Evolutionary conservation across 345 rosid species (phyloP).

Genomic region (Gossypium herbaceum): DNA sequence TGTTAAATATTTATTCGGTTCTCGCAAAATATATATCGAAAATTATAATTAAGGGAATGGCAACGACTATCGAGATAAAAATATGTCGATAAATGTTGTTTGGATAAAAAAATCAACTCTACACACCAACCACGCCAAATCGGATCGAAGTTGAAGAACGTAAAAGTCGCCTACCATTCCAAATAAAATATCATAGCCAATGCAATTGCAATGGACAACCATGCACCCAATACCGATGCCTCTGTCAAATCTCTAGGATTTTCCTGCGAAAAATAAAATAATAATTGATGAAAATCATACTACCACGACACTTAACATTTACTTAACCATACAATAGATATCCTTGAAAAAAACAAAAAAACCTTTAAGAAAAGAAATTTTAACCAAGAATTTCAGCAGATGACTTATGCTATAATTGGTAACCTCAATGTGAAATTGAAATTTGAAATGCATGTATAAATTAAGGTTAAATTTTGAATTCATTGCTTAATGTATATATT

Average conservation of each 20-base stretch:
- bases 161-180: constrained; percentile 69
- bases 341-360: too few relatives aligned
- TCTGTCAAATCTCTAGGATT: constrained; percentile 97
- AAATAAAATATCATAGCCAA: constrained; percentile 79
- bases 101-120: neutral
- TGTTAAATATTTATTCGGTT: constrained; percentile 71
- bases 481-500: too few relatives aligned
- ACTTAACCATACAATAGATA: too few relatives aligned
- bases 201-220: constrained; percentile 85
- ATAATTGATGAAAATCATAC: neutral
- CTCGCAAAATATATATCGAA: constrained; percentile 47
- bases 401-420: too few relatives aligned
- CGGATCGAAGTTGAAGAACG: neutral
- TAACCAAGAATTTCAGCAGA: neutral
- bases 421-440: too few relatives aligned
- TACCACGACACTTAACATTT: too few relatives aligned
- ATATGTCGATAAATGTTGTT: neutral
- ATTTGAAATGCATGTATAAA: too few relatives aligned
- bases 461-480: too few relatives aligned
- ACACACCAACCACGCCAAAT: neutral
- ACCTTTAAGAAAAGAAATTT: too few relatives aligned
- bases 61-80: neutral
- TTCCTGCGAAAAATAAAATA: constrained; percentile 50
- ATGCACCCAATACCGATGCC: constrained; percentile 93
- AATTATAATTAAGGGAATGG: neutral